Evolutionary conservation across 106 monocot species (phyloP).

Genomic region (Dendrobium catenatum): DNA sequence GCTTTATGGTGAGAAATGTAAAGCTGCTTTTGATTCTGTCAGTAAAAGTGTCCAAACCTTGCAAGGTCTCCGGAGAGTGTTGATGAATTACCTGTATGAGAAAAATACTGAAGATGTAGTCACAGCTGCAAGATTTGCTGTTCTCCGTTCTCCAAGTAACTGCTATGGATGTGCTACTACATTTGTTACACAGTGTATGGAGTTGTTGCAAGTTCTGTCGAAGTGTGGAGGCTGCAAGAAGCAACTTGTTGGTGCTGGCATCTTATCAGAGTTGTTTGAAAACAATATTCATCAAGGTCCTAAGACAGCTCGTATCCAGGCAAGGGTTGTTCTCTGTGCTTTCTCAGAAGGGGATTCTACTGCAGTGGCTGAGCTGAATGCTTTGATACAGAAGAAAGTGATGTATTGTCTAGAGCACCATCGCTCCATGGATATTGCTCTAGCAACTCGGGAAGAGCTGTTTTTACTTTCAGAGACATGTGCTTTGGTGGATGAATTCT

Average conservation of each 20-base stretch:
- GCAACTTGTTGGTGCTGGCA: conserved; percentile 82
- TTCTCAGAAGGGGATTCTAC: conserved; percentile 83
- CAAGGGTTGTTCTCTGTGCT: conserved; percentile 83
- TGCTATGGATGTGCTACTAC: conserved; percentile 95
- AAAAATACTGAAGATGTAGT: conserved; percentile 53
- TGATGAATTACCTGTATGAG: conserved; percentile 82
- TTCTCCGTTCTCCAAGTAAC: conserved; percentile 65
- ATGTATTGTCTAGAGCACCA: conserved; percentile 98
- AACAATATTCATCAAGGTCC: conserved; percentile 97
- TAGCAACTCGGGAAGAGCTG: conserved; percentile 88
- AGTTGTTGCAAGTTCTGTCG: conserved; percentile 74
- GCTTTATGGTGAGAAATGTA: conserved; percentile 98
- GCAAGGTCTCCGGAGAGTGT: conserved; percentile 80
- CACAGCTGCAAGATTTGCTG: conserved; percentile 32
- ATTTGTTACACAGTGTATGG: conserved; percentile 87
- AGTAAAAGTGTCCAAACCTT: conserved; percentile 98
- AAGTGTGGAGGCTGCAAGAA: conserved; percentile 69
- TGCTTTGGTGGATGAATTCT: conserved; percentile 87
- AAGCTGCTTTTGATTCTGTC: conserved; percentile 97
- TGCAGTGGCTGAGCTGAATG: conserved; percentile 77
- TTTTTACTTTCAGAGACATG: conserved; percentile 85
- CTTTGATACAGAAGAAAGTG: conserved; percentile 87
- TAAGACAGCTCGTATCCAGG: conserved; percentile 74
- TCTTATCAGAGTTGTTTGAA: conserved; percentile 87
- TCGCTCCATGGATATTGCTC: conserved; percentile 88